These are phyloP conservation scores for Nakazawaea anatomiae DNA, from an alignment of 805 yeast genomes.

Conservation along the genomic window DNA sequence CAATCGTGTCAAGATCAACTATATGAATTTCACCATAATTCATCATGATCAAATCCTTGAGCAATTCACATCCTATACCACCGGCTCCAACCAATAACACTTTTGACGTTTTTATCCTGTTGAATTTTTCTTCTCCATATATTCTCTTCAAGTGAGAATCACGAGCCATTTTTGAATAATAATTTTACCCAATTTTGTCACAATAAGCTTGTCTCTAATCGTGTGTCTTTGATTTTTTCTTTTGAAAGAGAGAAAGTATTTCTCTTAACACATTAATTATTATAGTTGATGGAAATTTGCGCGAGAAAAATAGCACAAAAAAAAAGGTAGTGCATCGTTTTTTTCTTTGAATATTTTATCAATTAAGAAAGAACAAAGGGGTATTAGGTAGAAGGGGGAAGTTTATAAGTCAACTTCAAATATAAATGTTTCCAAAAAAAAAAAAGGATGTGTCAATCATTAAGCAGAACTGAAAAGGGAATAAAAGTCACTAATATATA, in stretches of 20 bases:
- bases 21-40: slow-evolving; percentile 86
- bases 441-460: neutral
- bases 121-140: slow-evolving; percentile 32
- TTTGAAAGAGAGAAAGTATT: no score
- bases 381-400: neutral
- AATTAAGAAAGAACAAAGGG: neutral
- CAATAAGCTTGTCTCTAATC: no score
- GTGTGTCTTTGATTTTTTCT: no score
- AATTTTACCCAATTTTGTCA: no score
- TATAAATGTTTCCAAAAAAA: neutral
- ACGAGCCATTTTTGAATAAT: slow-evolving; percentile 14
- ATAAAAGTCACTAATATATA: no score
- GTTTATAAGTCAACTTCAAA: neutral
- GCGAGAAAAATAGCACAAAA: no score
- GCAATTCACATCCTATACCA: slow-evolving; percentile 90
- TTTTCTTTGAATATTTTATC: no score
- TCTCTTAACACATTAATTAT: no score
- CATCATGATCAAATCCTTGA: slow-evolving; percentile 72
- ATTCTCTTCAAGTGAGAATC: slow-evolving; percentile 37
- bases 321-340: neutral
- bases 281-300: no score
- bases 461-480: neutral
- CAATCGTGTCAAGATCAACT: slow-evolving; percentile 95
- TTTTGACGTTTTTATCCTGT: slow-evolving; percentile 34
- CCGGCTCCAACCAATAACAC: slow-evolving; percentile 92